Evolutionary conservation across 495 filamentous ascomycete species (phyloP).

Genomic region (Podospora pseudoanserina): DNA sequence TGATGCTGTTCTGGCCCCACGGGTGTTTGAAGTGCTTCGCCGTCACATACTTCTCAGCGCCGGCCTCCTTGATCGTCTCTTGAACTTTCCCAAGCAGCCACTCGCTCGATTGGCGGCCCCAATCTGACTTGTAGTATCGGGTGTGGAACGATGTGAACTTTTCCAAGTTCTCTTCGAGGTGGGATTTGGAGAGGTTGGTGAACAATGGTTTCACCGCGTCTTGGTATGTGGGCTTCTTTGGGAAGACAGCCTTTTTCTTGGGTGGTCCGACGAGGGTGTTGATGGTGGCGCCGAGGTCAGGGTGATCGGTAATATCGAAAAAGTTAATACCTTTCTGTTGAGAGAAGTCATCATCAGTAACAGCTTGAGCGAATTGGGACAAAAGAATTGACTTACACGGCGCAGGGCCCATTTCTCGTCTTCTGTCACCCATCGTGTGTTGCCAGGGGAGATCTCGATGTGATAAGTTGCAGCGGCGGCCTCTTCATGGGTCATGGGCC

Average conservation of each 20-base stretch:
- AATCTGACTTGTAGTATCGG: conserved; percentile 55
- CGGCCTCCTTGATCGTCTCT: conserved; percentile 62
- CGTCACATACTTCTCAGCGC: conserved; percentile 62
- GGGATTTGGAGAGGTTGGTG: conserved; percentile 62
- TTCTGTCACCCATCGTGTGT: conserved; percentile 82
- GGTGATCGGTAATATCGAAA: conserved; percentile 85
- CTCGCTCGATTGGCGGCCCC: conserved; percentile 79
- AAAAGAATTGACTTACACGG: conserved; percentile 55
- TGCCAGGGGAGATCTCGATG: conserved; percentile 83
- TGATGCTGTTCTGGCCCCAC: conserved; percentile 89
- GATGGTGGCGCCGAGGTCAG: conserved; percentile 54
- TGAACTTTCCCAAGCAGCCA: conserved; percentile 83
- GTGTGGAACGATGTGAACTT: conserved; percentile 34
- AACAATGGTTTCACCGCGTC: conserved; percentile 65
- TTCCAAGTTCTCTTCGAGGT: conserved; percentile 71
- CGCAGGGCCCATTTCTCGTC: conserved; percentile 91
- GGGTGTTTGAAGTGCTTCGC: conserved; percentile 73
- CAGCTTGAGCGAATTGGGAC: neutral
- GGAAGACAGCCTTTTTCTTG: conserved; percentile 54
- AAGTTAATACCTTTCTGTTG: conserved; percentile 76
- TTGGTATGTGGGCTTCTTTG: conserved; percentile 61
- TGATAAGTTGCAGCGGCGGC: conserved; percentile 50
- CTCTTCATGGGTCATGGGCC: conserved; percentile 35
- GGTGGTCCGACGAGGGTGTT: conserved; percentile 43
- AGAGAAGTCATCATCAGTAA: conserved; percentile 6